phyloP scores from a whole-genome alignment of 257 asterid genomes.

The Paraleonurus japonicus region DNA sequence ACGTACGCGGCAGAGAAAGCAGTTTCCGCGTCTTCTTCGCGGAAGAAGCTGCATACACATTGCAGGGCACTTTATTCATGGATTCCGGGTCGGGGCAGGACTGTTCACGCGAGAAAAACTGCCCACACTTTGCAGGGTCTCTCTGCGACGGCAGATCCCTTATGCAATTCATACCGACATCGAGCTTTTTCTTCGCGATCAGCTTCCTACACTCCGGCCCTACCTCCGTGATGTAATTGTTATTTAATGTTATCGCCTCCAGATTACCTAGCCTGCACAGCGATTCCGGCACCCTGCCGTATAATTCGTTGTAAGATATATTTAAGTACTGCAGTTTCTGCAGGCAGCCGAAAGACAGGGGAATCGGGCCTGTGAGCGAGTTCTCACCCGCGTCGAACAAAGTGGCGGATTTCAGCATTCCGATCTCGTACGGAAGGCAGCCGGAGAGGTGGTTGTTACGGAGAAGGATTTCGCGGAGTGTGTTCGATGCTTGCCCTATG shows the following conservation, averaged over 20 bases:
- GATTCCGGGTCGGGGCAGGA: constrained; percentile 41
- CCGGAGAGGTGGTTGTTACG: constrained; percentile 50
- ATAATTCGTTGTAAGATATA: constrained; percentile 39
- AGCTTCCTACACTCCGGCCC: constrained; percentile 61
- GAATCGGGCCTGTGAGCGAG: constrained; percentile 60
- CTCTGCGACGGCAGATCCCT: constrained; percentile 53
- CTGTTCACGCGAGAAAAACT: constrained; percentile 35
- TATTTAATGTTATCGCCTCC: constrained; percentile 29
- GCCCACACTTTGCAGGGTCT: constrained; percentile 32
- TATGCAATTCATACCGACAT: constrained; percentile 55
- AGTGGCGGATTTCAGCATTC: constrained; percentile 31
- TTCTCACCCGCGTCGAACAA: constrained; percentile 56
- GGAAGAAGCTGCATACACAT: not conserved
- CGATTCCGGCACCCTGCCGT: constrained; percentile 61
- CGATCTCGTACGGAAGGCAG: constrained; percentile 67
- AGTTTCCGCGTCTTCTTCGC: constrained; percentile 18
- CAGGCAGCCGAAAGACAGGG: constrained; percentile 61
- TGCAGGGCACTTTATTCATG: constrained; percentile 38
- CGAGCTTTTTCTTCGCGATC: constrained; percentile 39
- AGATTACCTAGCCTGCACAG: constrained; percentile 41
- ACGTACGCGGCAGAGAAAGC: constrained; percentile 30
- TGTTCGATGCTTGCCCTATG: constrained; percentile 41
- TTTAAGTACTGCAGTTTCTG: constrained; percentile 29
- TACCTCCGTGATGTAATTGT: constrained; percentile 57
- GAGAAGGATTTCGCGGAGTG: constrained; percentile 41